Percentiles rank a stretch among this genome's conserved stretches.
Evolutionary conservation across 495 filamentous ascomycete genomes (phyloP).

Genomic region (Aspergillus taichungensis): DNA sequence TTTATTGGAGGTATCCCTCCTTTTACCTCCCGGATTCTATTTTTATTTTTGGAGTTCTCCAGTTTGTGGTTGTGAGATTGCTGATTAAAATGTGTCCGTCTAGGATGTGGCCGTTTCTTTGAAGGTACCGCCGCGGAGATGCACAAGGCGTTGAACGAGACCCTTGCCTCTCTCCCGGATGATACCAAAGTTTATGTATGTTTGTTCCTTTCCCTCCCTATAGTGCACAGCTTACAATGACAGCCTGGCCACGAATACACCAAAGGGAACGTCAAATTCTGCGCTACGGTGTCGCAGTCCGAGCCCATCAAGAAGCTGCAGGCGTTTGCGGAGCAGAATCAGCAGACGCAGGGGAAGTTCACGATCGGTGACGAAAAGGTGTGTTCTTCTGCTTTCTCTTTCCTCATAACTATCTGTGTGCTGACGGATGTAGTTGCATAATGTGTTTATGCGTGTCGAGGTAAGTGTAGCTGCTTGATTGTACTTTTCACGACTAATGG

Average conservation of each 20-base stretch:
- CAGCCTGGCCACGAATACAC: slow-evolving; percentile 97
- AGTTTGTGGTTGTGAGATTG: slow-evolving; percentile 1
- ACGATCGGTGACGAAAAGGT: slow-evolving; percentile 98
- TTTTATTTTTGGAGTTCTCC: background rate
- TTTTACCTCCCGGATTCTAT: background rate
- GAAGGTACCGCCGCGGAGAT: slow-evolving; percentile 87
- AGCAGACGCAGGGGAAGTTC: slow-evolving; percentile 89
- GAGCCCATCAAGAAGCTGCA: slow-evolving; percentile 69
- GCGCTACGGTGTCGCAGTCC: slow-evolving; percentile 58
- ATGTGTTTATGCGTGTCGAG: slow-evolving; percentile 90
- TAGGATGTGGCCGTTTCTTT: slow-evolving; percentile 95
- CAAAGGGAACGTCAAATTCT: slow-evolving; percentile 86
- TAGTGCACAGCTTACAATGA: background rate
- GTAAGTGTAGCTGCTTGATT: slow-evolving; percentile 38
- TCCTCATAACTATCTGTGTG: background rate
- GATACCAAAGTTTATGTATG: slow-evolving; percentile 89
- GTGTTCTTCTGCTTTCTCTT: slow-evolving; percentile 8
- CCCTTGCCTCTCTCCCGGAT: slow-evolving; percentile 69
- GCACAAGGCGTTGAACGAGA: slow-evolving; percentile 85
- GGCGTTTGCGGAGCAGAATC: slow-evolving; percentile 66
- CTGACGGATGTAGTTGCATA: slow-evolving; percentile 59
- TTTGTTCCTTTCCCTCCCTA: slow-evolving; percentile 3
- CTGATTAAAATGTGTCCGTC: background rate
- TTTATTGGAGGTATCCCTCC: slow-evolving; percentile 71
- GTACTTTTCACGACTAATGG: background rate